Conservation (phyloP, 805 yeast genomes). For the Pichia californica region DNA sequence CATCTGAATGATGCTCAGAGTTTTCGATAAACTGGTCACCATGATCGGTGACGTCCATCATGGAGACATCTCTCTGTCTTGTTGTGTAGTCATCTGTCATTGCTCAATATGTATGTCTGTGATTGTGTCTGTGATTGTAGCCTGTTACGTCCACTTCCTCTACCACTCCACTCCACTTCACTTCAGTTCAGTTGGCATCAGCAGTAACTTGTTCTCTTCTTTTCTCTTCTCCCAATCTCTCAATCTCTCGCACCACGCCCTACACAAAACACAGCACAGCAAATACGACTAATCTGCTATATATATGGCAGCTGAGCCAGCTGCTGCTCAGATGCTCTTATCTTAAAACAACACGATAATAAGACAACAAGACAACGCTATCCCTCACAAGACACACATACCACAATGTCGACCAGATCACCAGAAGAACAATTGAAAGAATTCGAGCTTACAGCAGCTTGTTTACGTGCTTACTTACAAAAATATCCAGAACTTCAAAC, state of each 20-base stretch:
- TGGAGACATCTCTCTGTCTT: slow-evolving; percentile 25
- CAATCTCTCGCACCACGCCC: neutral
- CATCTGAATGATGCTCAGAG: slow-evolving; percentile 3
- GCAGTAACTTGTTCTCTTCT: neutral
- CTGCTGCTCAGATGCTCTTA: too few relatives aligned
- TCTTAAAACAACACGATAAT: too few relatives aligned
- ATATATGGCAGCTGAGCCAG: too few relatives aligned
- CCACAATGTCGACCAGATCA: neutral
- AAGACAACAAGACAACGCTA: too few relatives aligned
- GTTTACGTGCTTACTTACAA: slow-evolving; percentile 12
- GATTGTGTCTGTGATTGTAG: too few relatives aligned
- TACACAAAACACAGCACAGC: too few relatives aligned
- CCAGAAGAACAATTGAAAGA: slow-evolving; percentile 8
- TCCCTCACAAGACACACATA: too few relatives aligned
- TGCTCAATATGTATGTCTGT: too few relatives aligned
- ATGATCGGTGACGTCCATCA: slow-evolving; percentile 28
- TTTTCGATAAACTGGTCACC: slow-evolving; percentile 5
- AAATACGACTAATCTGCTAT: too few relatives aligned
- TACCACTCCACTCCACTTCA: too few relatives aligned
- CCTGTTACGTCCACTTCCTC: too few relatives aligned
- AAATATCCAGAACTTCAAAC: slow-evolving; percentile 9
- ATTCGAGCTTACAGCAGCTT: slow-evolving; percentile 13
- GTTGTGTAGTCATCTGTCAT: slow-evolving; percentile 1
- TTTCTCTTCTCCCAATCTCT: neutral
- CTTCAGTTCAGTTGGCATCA: too few relatives aligned